A percentile compares a stretch with the other conserved stretches of the same genome.
These are phyloP conservation scores for Anthoceros angustus DNA, from an alignment of 225 moss, liverwort and hornwort genomes.

Conservation along the genomic window DNA sequence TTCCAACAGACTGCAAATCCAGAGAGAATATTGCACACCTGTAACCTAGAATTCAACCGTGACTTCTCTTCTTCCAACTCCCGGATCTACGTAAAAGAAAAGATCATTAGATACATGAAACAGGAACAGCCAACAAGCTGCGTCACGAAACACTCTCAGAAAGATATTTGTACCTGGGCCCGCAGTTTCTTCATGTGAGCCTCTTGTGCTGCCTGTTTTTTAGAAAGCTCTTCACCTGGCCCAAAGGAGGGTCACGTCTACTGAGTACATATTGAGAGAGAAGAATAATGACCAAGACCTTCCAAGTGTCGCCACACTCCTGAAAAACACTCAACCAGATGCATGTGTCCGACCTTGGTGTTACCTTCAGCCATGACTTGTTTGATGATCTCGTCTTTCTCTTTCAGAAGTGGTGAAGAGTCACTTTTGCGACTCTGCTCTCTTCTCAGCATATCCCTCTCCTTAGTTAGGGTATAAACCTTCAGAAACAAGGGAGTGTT, in stretches of 20 bases:
- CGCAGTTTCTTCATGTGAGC: conserved; percentile 85
- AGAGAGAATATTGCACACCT: conserved; percentile 26
- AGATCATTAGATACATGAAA: not conserved
- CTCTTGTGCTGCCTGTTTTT: conserved; percentile 86
- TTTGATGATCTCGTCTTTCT: conserved; percentile 99
- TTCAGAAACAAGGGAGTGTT: conserved; percentile 17
- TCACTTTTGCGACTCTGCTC: conserved; percentile 95
- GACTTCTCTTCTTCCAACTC: conserved; percentile 93
- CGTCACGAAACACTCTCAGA: not conserved
- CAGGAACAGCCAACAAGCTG: not conserved
- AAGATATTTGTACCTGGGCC: conserved; percentile 30
- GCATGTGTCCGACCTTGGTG: no score
- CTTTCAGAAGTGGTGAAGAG: conserved; percentile 85
- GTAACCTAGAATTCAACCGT: conserved; percentile 63
- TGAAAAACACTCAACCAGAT: no score
- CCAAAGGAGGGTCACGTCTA: not conserved
- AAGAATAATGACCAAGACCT: not conserved
- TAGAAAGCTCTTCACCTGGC: conserved; percentile 89
- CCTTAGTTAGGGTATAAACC: conserved; percentile 92
- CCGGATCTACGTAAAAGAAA: conserved; percentile 31
- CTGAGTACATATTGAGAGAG: conserved; percentile 3
- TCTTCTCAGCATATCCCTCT: conserved; percentile 90
- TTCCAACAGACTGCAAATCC: not conserved
- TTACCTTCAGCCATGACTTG: conserved; percentile 99
- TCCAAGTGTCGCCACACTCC: no score